Evolutionary conservation across 306 rosid species (phyloP).

Genomic region (Arachis stenosperma): DNA sequence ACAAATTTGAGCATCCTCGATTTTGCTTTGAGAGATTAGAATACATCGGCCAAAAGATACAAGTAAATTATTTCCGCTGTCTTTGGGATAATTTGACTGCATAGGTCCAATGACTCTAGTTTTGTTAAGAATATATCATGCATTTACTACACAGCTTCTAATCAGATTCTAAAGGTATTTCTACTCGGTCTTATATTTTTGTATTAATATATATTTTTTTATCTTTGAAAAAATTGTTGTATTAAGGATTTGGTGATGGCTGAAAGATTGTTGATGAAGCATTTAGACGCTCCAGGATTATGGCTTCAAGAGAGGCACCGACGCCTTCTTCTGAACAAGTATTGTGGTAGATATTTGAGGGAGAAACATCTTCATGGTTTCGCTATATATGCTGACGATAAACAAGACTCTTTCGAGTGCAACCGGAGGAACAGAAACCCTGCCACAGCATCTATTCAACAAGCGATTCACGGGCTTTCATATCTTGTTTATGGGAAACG

Average conservation of each 20-base stretch:
- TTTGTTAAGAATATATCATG: neutral
- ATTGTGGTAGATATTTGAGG: constrained; percentile 85
- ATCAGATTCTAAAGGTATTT: constrained; percentile 7
- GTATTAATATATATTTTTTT: neutral
- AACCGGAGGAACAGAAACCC: constrained; percentile 85
- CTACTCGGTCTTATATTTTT: neutral
- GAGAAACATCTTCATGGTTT: constrained; percentile 71
- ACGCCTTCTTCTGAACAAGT: constrained; percentile 82
- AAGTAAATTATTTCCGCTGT: constrained; percentile 57
- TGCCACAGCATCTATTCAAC: constrained; percentile 83
- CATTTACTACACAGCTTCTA: constrained; percentile 13
- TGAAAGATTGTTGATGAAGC: constrained; percentile 92
- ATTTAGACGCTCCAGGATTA: constrained; percentile 93
- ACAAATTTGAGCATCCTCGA: constrained; percentile 95
- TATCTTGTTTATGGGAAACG: constrained; percentile 90
- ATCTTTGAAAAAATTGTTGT: neutral
- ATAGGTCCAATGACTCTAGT: constrained; percentile 31
- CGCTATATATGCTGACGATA: constrained; percentile 59
- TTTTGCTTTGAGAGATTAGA: constrained; percentile 92
- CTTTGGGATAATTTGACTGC: constrained; percentile 13
- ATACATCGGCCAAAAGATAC: constrained; percentile 91
- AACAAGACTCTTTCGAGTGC: constrained; percentile 69
- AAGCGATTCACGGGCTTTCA: constrained; percentile 90
- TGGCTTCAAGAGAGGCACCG: constrained; percentile 93
- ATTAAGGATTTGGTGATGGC: constrained; percentile 91